Evolutionary conservation across 139 green algal genomes (phyloP).

Genomic region (Eudorina sp.): DNA sequence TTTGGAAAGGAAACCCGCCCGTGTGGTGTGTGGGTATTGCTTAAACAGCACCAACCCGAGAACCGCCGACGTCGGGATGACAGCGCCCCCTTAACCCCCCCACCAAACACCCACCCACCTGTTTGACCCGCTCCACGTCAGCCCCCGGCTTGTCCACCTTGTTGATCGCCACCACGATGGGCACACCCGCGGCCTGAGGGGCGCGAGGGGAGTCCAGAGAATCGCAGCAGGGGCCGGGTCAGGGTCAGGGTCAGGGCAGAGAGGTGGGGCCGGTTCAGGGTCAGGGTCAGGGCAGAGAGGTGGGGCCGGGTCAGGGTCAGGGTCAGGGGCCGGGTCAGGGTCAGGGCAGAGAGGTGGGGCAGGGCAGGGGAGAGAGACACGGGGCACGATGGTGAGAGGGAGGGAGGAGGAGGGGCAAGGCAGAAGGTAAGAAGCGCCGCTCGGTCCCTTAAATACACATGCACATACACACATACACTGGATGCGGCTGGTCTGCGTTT

Average conservation of each 20-base stretch:
- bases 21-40: not conserved
- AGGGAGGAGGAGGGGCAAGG: not conserved
- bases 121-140: constrained; percentile 90
- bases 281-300: too few species aligned
- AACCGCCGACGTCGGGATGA: too few species aligned
- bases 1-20: not conserved
- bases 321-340: too few species aligned
- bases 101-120: constrained; percentile 38
- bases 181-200: constrained; percentile 91
- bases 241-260: too few species aligned
- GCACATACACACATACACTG: not conserved
- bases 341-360: too few species aligned
- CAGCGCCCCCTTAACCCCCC: not conserved
- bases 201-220: too few species aligned
- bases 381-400: not conserved
- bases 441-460: not conserved
- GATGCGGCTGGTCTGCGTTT: too few species aligned
- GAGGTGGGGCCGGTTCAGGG: too few species aligned
- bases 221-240: too few species aligned
- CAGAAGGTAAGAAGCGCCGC: not conserved
- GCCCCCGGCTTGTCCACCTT: constrained; percentile 97
- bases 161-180: constrained; percentile 91
- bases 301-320: too few species aligned
- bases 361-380: not conserved
- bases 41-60: not conserved